These are phyloP conservation scores for Sarocladiaceae sp. DNA, from an alignment of 2,329 filamentous ascomycete species.

Conservation along the genomic window DNA sequence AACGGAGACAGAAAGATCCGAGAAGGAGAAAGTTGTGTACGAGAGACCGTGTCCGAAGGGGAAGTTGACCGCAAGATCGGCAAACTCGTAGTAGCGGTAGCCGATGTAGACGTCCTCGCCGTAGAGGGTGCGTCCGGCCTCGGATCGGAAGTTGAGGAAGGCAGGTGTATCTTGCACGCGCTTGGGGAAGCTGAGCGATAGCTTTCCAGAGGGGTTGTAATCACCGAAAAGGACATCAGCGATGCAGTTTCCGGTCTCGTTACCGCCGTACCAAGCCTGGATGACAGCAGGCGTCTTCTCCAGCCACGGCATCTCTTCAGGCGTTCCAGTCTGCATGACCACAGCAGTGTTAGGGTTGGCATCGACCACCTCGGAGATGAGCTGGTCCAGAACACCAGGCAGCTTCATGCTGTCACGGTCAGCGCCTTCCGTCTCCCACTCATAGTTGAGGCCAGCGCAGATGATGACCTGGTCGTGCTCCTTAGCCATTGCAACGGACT, in stretches of 20 bases:
- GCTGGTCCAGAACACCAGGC: slow-evolving; percentile 63
- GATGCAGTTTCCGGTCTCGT: slow-evolving; percentile 76
- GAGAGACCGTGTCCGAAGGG: slow-evolving; percentile 75
- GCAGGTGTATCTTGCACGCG: slow-evolving; percentile 65
- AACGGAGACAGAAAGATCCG: slow-evolving; percentile 41
- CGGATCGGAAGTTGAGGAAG: slow-evolving; percentile 66
- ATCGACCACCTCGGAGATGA: slow-evolving; percentile 60
- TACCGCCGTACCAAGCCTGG: slow-evolving; percentile 83
- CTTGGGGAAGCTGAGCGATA: slow-evolving; percentile 67
- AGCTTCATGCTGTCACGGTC: slow-evolving; percentile 76
- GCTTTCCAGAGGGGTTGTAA: slow-evolving; percentile 67
- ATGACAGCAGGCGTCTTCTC: slow-evolving; percentile 51
- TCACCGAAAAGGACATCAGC: slow-evolving; percentile 72
- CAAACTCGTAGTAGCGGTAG: slow-evolving; percentile 73
- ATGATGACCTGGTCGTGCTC: slow-evolving; percentile 71
- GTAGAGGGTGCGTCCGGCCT: slow-evolving; percentile 67
- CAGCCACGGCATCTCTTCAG: slow-evolving; percentile 66
- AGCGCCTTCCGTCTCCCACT: slow-evolving; percentile 75
- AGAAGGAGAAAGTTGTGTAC: slow-evolving; percentile 63
- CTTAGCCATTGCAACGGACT: slow-evolving; percentile 61
- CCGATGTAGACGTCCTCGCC: slow-evolving; percentile 77
- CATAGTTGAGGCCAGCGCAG: slow-evolving; percentile 69
- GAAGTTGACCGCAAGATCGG: slow-evolving; percentile 60
- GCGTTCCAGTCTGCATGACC: slow-evolving; percentile 72
- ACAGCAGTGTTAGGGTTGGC: slow-evolving; percentile 66